Base-by-base conservation (phyloP, 352 stramenopile species). In the Globisporangium perplexum region DNA sequence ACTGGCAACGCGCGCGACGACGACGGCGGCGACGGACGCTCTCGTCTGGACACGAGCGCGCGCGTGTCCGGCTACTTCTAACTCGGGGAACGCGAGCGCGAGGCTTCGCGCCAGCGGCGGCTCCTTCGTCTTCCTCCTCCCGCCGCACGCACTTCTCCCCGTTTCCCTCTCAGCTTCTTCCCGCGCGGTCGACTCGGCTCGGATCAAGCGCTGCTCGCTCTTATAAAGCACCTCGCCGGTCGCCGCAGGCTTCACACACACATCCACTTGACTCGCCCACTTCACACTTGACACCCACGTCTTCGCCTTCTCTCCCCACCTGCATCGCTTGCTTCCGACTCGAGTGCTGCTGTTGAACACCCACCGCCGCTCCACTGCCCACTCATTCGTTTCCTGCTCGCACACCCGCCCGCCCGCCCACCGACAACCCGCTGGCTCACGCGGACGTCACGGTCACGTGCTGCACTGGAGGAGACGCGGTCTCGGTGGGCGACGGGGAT, bases 381-480 rank as follows among this genome's bases (percentile, higher is more conserved):
- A 12, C 33, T 15, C 42, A 23, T 14, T 50, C 20, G 8, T n/a
- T 26, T 26, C 0, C 4, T 26, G 4, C 22, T 26, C 31, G 8
- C 42, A 30, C 20, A 20, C 33, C 31, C n/a, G 42, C 0, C 4
- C 36, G 4, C 22, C 31, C 31, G 8, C 42, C 39, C 20, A 20
- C 33, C 31, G 7, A 18, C 20, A 24, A 33, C 28, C 15, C 6
- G 24, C 6, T 14, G 52, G 35, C 45, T 72, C 72, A 90, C 33
- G 74, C 79, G 22, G 79, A 90, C 17, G 74, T 83, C 48, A 87
- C 79, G 1, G 79, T 86, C 41, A 88, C 66, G 50, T 87, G 79
- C 49, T 88, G 79, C 62, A 90, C 57, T 15, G 71, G 67, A 39
- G 69, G 72, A 8, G 75, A 76, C 31, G 72, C 39, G 26, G 69